Evolutionary conservation across 192 early-diverging fungal genomes (phyloP), one percentile per base, ranked within the genome.

Genomic region (Pilaira anomala): DNA sequence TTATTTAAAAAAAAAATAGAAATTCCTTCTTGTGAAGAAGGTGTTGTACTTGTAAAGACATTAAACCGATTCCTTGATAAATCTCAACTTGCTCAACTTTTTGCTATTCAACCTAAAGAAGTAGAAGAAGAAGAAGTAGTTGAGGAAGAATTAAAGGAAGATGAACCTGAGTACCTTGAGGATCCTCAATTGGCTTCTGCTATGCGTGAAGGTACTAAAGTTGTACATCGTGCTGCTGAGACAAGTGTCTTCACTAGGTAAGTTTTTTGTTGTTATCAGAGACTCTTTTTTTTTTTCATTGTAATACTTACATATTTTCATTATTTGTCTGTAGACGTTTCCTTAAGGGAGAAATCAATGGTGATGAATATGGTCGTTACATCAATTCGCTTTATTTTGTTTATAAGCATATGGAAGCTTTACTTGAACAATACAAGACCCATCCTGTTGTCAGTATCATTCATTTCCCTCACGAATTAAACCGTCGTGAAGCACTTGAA

Each of bases 141-240:
- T 16, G 7, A 46, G 26, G 59, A 48, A 28, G 24, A 48, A 29
- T 3, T 48, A 16, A 19, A 45, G 16, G 6, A n/a, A 14, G 24
- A 53, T 16, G 39, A 65, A 48, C 16, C n/a, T 18, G 21, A 51
- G 24, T 40, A 60, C 4, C 52, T 68, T 2, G 72, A 68, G 21
- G 62, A 68, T 24, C 66, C 75, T 61, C 75, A 78, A 61, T 66
- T 83, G 49, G 73, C 83, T 19, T 66, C 63, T 25, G 77, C 74
- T 48, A 77, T 85, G 68, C 74, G 73, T 46, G 77, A 85, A 70
- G 75, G 79, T 26, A 85, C 83, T 45, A 81, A 80, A 50, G 67
- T 58, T 29, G 69, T 80, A 18, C 83, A 85, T 58, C 65, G 68
- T 25, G 63, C 71, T 18, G 83, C 83, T 36, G 83, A 81, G 44